A percentile compares a stretch with the other conserved stretches of the same genome.
phyloP scores from a whole-genome alignment of 1,139 yeast genomes.

The Pichia sp. region DNA sequence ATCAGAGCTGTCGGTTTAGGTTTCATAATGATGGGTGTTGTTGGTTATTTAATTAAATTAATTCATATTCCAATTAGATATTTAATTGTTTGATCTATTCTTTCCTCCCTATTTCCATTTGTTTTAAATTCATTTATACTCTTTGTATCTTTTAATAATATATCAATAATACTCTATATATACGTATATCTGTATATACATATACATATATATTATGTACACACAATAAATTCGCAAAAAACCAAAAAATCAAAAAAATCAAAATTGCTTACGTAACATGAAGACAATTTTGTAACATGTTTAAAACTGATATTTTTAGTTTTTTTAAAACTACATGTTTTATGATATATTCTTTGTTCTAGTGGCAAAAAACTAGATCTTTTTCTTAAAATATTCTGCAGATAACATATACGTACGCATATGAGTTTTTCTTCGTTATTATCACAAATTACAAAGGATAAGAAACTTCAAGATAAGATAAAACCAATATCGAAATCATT shows the following conservation, averaged over 20 bases:
- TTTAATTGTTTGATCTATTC: conserved; percentile 64
- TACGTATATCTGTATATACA: no score
- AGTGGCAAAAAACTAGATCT: not conserved
- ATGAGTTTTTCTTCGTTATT: conserved; percentile 7
- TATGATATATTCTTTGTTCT: not conserved
- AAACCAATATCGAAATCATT: conserved; percentile 1
- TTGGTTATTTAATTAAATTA: conserved; percentile 91
- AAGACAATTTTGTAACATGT: no score
- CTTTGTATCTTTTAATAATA: no score
- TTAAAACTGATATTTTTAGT: not conserved
- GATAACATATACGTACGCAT: no score
- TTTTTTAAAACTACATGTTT: not conserved
- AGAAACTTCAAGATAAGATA: conserved; percentile 8
- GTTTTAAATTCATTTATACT: no score
- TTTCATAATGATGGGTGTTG: conserved; percentile 94
- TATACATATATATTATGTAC: no score
- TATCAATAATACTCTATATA: no score
- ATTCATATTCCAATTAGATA: conserved; percentile 96
- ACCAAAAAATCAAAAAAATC: no score
- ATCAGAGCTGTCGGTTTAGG: conserved; percentile 96
- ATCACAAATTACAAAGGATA: conserved; percentile 24
- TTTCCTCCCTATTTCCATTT: not conserved
- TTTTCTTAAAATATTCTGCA: no score
- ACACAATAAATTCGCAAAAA: no score
- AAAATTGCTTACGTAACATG: no score